These are phyloP conservation scores for Erysiphe neolycopersici DNA, from an alignment of 2,329 filamentous ascomycete species.

Conservation along the genomic window DNA sequence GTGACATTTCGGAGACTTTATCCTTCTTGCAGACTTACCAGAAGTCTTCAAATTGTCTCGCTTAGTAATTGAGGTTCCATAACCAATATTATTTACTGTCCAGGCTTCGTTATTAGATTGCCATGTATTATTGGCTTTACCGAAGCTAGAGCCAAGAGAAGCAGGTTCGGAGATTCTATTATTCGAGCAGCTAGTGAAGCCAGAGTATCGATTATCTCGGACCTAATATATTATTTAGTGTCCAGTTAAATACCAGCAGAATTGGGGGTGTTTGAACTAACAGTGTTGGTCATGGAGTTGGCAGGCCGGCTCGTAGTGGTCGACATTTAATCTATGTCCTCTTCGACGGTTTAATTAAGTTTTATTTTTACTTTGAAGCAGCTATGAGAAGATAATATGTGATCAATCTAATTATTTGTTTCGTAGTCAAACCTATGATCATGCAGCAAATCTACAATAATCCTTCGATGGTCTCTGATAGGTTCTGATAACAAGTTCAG, in stretches of 20 bases:
- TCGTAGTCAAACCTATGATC: background rate
- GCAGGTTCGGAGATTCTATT: slow-evolving; percentile 15
- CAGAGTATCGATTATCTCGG: slow-evolving; percentile 15
- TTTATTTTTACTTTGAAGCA: too few species aligned
- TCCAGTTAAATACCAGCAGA: background rate
- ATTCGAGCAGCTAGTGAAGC: slow-evolving; percentile 14
- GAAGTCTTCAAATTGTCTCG: slow-evolving; percentile 20
- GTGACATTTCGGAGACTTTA: slow-evolving; percentile 3
- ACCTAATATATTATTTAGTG: slow-evolving; percentile 8
- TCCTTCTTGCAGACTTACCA: slow-evolving; percentile 17
- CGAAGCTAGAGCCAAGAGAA: slow-evolving; percentile 18
- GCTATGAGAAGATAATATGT: too few species aligned
- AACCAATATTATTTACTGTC: slow-evolving; percentile 20
- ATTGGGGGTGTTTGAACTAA: slow-evolving; percentile 9
- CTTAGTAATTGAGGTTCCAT: slow-evolving; percentile 20
- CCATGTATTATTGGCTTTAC: slow-evolving; percentile 15
- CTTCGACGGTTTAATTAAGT: background rate
- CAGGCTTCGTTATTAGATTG: slow-evolving; percentile 21
- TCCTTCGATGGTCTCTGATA: background rate
- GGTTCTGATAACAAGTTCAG: background rate
- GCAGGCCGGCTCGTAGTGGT: slow-evolving; percentile 13
- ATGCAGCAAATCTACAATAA: background rate
- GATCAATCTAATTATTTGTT: too few species aligned
- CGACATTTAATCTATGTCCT: slow-evolving; percentile 3
- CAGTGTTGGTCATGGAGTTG: slow-evolving; percentile 15